Base-by-base conservation (phyloP, 768 basidiomycete species). In the Sarcomyxa edulis region DNA sequence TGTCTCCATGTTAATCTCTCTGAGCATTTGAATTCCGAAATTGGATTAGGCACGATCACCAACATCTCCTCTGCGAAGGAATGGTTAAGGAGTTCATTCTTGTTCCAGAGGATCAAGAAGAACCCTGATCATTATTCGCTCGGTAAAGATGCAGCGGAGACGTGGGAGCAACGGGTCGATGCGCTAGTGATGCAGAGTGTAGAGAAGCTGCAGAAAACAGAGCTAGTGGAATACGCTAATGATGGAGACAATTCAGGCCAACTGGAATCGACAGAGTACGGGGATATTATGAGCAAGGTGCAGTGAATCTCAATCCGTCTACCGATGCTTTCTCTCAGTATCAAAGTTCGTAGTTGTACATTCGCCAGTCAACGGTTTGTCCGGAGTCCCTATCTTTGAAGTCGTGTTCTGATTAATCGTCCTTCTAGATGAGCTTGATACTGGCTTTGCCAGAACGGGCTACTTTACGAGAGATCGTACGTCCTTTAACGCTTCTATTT, bases 1-100 rank as follows among this genome's bases (percentile, higher is more conserved):
- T 82, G 71, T 43, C 74, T 94, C 7, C 92, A 96, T 58, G 62
- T 64, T 34, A 86, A 88, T 53, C 73, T 99, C 5, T 65, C 80
- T 3, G 95, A 98, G 56, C 93, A 97, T 57, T 62, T 99, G 47
- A 97, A 97, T 52, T 91, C 91, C 2, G 95, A 99, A 62, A 35
- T 97, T 39, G 84, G 84, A 0, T 70, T 97, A 7, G 76, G 81
- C 2, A 93, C 94, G 0, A 93, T 99, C 51, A 78, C 71, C 3
- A 68, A 72, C 48, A 44, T 86, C 4, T 58, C 69, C 2, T 74
- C 72, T 5, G 95, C 92, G 1, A 85, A 84, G 48, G 63, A 71
- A 11, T 99, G 96, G 96, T 61, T 95, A 18, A 74, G 69, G 15
- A 78, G 73, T 39, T 88, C 94, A 0, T 99, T 97, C 60, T 63